Conservation (phyloP, 164 flowering plant species). For the Houttuynia cordata region DNA sequence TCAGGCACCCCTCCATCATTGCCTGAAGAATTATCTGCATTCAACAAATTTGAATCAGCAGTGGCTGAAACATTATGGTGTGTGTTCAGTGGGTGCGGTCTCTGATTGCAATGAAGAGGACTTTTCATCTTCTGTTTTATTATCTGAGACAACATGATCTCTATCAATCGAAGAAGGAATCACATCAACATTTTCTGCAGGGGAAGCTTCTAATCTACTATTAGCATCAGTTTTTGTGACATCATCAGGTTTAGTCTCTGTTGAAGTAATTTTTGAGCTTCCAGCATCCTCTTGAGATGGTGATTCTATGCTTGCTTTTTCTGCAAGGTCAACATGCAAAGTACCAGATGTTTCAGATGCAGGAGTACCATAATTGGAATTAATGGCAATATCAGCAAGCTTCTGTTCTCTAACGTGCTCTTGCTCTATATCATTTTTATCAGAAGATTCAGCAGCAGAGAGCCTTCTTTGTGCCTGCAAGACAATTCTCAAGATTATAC, state of each 20-base stretch:
- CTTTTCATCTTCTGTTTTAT: conserved; percentile 20
- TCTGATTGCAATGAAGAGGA: conserved; percentile 16
- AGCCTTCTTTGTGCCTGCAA: conserved; percentile 40
- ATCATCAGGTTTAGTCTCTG: conserved; percentile 17
- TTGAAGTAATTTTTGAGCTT: conserved; percentile 10
- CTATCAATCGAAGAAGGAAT: conserved; percentile 23
- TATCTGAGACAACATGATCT: conserved; percentile 22
- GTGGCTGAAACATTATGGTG: conserved; percentile 24
- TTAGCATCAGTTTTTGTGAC: no score
- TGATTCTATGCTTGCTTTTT: conserved; percentile 19
- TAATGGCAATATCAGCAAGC: conserved; percentile 20
- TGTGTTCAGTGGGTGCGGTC: conserved; percentile 15
- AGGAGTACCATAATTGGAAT: conserved; percentile 14
- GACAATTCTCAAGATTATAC: conserved; percentile 1
- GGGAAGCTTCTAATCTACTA: no score
- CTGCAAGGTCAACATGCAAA: conserved; percentile 10
- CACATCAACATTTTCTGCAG: conserved; percentile 16
- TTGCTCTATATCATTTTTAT: conserved; percentile 16
- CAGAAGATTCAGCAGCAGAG: conserved; percentile 24
- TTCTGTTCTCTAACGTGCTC: conserved; percentile 23
- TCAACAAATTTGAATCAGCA: conserved; percentile 20
- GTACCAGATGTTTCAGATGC: conserved; percentile 18
- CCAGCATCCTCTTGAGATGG: conserved; percentile 18
- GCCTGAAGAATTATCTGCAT: conserved; percentile 21
- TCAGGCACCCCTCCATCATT: conserved; percentile 28